Evolutionary conservation across 495 filamentous ascomycete species (phyloP).

Genomic region (Xylona heveae): DNA sequence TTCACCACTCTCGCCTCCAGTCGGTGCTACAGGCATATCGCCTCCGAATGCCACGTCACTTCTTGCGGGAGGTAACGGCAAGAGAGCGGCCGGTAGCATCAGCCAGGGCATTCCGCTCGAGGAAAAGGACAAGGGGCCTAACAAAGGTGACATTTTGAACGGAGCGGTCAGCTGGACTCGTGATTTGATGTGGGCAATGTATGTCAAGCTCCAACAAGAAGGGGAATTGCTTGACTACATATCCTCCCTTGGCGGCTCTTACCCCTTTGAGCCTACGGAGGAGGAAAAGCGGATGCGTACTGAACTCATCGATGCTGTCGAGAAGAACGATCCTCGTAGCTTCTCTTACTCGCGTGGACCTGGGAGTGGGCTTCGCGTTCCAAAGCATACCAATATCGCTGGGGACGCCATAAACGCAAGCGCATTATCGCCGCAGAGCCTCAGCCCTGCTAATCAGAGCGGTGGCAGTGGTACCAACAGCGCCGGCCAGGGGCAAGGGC

Average conservation of each 20-base stretch:
- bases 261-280: slow-evolving; percentile 70
- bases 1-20: slow-evolving; percentile 61
- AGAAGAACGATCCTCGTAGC: slow-evolving; percentile 45
- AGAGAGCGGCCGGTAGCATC: slow-evolving; percentile 74
- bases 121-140: slow-evolving; percentile 95
- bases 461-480: slow-evolving; percentile 31
- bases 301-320: slow-evolving; percentile 67
- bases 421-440: slow-evolving; percentile 31
- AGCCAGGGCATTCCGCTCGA: slow-evolving; percentile 79
- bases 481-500: slow-evolving; percentile 22
- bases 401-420: slow-evolving; percentile 45
- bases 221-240: slow-evolving; percentile 61
- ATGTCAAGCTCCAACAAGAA: slow-evolving; percentile 72
- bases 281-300: slow-evolving; percentile 90
- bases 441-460: slow-evolving; percentile 51
- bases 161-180: slow-evolving; percentile 92
- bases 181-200: slow-evolving; percentile 90
- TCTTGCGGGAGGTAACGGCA: slow-evolving; percentile 62
- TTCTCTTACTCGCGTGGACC: slow-evolving; percentile 71
- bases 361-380: slow-evolving; percentile 72
- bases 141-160: slow-evolving; percentile 97
- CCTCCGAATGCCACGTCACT: slow-evolving; percentile 71
- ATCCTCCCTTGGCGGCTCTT: slow-evolving; percentile 41
- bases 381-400: slow-evolving; percentile 78
- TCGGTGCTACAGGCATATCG: slow-evolving; percentile 32